Evolutionary conservation across 2,329 filamentous ascomycete species (phyloP), one percentile per base, ranked within the genome.

Genomic region (Colletotrichum limetticola): DNA sequence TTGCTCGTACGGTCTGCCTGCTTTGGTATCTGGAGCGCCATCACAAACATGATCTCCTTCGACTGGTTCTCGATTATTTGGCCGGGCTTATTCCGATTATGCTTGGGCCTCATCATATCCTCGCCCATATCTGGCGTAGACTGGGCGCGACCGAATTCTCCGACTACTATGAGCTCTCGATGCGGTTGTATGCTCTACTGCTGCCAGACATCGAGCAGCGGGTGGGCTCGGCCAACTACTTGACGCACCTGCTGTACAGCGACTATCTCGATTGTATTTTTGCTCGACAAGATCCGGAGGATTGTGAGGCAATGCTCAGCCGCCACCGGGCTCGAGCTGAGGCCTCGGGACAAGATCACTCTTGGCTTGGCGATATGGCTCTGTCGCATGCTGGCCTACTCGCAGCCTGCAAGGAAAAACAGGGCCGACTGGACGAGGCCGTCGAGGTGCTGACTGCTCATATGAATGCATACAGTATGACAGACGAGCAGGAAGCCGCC

Each of bases 1-100:
- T 78, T 55, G 77, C 77, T 1, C 77, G 81, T 12, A 82, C 78
- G n/a, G 76, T 81, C 2, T 81, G 79, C 42, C 76, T 83, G n/a
- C 64, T 82, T 9, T 81, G 80, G 79, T 82, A 81, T 30, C 81
- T 83, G 22, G 76, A 81, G 24, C 77, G 77, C 2, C 80, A 82
- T 61, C 77, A 81, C 69, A 79, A 80, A 32, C 77, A 80, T 11
- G 80, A 82, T 66, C 76, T 83, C 1, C 76, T 81, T 12, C 75
- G 77, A 3, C 74, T 83, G 16, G 79, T 83, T 22, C 76, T 81
- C 62, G 76, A 80, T 32, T 81, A 82, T 42, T 77, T 83, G 11
- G 71, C 76, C 12, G 76, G 74, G 22, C 68, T 82, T 35, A 76
- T 82, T 4, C 78, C 78, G 35, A 80, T 79, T 26, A 76, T 82